Evolutionary conservation across 1,139 yeast species (phyloP), one percentile per base, ranked within the genome.

Genomic region (Nadsonia commutata): DNA sequence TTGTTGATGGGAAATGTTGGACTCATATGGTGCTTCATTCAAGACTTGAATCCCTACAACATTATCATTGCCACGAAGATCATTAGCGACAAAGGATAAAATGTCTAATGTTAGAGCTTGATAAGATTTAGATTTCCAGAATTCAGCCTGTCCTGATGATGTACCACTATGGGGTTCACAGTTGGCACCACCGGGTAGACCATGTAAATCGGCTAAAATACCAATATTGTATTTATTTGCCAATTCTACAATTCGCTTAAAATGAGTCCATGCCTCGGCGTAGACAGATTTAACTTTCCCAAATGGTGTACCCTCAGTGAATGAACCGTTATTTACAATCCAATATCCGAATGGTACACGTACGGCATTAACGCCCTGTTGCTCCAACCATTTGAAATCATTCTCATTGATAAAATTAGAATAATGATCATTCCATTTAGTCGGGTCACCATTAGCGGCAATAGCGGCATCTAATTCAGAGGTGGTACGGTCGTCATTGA

Each of bases 291-390:
- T 62, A 41, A 71, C 65, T 31, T 66, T 60, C 16, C 64, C 76
- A 58, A 84, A 90, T 22, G 78, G 75, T 6, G 94, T 80, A 11
- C 69, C 74, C 18, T 62, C 58, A 22, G 81, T 63, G 56, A 67
- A 80, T 13, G 54, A 52, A 1, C 83, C 83, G n/a, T 79, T 79
- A 41, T 67, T 72, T 9, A 86, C 74, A 46, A 75, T 78, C 95
- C 95, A 90, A 60, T 82, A 90, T 0, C 97, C 97, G 51, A 90
- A 63, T 3, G 98, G 97, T 7, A 88, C 70, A 52, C 98, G 70
- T 7, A 90, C 71, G 0, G 86, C 72, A 17, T 83, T 85, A 18
- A 84, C 84, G 6, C 80, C 80, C 41, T 72, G 75, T 18, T 68
- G 65, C 40, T 65, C 60, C 38, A 90, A 62, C 83, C 86, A 85